phyloP scores from a whole-genome alignment of 2,329 filamentous ascomycete species.

The Mycosphaerella sp. region DNA sequence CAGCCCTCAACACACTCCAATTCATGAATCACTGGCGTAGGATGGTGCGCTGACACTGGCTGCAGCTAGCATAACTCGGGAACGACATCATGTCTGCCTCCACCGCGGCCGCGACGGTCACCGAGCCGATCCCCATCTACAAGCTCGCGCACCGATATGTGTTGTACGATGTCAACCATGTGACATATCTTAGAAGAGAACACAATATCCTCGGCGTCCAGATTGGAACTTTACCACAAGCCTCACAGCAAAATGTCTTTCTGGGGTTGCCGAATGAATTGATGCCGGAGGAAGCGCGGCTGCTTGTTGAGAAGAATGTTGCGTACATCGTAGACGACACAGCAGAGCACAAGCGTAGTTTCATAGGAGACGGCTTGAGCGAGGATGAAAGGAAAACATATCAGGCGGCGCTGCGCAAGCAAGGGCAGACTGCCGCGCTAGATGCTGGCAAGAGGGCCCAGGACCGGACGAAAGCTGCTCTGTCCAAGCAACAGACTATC shows the following conservation, averaged over 20 bases:
- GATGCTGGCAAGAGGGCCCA: slow-evolving; percentile 45
- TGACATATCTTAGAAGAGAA: slow-evolving; percentile 68
- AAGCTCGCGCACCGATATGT: slow-evolving; percentile 75
- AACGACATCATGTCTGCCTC: slow-evolving; percentile 7
- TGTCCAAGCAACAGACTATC: slow-evolving; percentile 41
- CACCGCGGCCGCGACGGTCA: slow-evolving; percentile 34
- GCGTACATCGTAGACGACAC: slow-evolving; percentile 78
- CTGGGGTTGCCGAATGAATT: slow-evolving; percentile 82
- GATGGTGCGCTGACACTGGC: slow-evolving; percentile 3
- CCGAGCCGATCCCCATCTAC: slow-evolving; percentile 69
- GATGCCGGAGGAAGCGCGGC: slow-evolving; percentile 79
- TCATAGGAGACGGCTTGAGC: slow-evolving; percentile 48
- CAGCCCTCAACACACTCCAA: background rate
- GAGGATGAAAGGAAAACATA: slow-evolving; percentile 57
- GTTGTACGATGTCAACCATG: slow-evolving; percentile 78
- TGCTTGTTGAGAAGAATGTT: slow-evolving; percentile 69
- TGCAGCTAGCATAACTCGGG: background rate
- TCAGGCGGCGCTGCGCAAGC: slow-evolving; percentile 49
- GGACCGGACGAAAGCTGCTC: slow-evolving; percentile 44
- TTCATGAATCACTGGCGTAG: background rate
- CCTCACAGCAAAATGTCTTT: slow-evolving; percentile 92
- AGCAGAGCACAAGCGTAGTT: slow-evolving; percentile 59
- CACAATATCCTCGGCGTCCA: slow-evolving; percentile 83
- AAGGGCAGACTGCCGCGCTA: slow-evolving; percentile 48
- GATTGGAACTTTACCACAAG: slow-evolving; percentile 81